Percentiles rank a stretch among this genome's conserved stretches.
phyloP scores from a whole-genome alignment of 305 asterid genomes.

The Caryopteris hybrid region DNA sequence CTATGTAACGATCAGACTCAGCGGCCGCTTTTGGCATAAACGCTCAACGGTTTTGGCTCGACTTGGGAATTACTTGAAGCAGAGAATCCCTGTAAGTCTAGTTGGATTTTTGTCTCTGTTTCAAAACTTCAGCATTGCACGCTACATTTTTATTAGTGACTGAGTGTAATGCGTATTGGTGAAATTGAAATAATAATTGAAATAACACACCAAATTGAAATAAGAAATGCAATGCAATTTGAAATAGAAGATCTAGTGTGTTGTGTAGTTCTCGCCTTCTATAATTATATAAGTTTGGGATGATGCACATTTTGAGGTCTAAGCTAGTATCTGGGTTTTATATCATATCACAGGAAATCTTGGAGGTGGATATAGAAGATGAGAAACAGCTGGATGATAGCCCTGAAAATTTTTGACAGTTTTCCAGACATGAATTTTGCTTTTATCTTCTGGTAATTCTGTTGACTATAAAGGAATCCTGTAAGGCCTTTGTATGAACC shows the following conservation, averaged over 20 bases:
- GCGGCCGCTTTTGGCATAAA: slow-evolving; percentile 83
- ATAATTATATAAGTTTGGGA: neutral
- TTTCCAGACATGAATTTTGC: neutral
- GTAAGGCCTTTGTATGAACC: neutral
- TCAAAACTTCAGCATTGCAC: no score
- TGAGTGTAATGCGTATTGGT: no score
- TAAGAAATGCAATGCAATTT: neutral
- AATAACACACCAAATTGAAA: no score
- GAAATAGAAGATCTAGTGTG: neutral
- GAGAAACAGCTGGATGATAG: slow-evolving; percentile 95
- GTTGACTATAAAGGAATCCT: neutral
- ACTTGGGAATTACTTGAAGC: slow-evolving; percentile 90
- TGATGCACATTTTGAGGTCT: no score
- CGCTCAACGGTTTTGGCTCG: slow-evolving; percentile 74
- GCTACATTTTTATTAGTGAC: no score
- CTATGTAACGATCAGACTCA: slow-evolving; percentile 74
- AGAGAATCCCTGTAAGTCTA: slow-evolving; percentile 78
- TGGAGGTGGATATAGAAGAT: slow-evolving; percentile 95
- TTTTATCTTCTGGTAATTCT: neutral
- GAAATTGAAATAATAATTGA: no score
- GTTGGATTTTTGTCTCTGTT: no score
- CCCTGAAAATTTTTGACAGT: slow-evolving; percentile 75
- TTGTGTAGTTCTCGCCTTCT: neutral
- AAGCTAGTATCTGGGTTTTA: neutral
- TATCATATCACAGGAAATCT: slow-evolving; percentile 53